A percentile compares a stretch with the other conserved stretches of the same genome.
Conservation (phyloP, 2,329 filamentous ascomycete species). For the Onygenales sp. region DNA sequence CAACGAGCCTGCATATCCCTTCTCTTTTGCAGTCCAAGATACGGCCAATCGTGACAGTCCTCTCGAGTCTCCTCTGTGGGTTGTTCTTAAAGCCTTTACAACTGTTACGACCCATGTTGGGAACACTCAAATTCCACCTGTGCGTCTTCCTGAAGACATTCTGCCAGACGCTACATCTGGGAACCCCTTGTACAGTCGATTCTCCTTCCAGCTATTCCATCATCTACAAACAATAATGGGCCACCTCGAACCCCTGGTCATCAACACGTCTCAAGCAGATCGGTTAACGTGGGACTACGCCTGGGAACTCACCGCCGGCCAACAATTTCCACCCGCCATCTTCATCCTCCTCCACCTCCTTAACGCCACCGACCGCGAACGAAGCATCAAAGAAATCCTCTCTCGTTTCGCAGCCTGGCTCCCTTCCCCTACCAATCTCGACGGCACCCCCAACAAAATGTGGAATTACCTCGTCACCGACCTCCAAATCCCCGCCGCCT, state of each 20-base stretch:
- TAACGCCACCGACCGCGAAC: slow-evolving; percentile 51
- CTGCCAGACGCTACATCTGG: slow-evolving; percentile 68
- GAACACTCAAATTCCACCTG: slow-evolving; percentile 20
- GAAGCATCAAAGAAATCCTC: slow-evolving; percentile 62
- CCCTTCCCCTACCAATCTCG: slow-evolving; percentile 45
- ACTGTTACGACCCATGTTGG: slow-evolving; percentile 23
- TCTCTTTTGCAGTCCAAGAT: slow-evolving; percentile 59
- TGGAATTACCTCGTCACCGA: slow-evolving; percentile 54
- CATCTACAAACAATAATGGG: slow-evolving; percentile 43
- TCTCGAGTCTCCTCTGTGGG: slow-evolving; percentile 72
- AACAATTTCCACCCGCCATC: slow-evolving; percentile 59
- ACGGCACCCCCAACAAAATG: slow-evolving; percentile 28
- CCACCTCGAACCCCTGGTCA: slow-evolving; percentile 41
- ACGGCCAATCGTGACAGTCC: slow-evolving; percentile 52
- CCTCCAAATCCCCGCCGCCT: slow-evolving; percentile 61
- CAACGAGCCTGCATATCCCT: slow-evolving; percentile 58
- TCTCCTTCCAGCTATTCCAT: slow-evolving; percentile 78
- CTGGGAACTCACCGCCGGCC: slow-evolving; percentile 41
- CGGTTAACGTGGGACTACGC: slow-evolving; percentile 55
- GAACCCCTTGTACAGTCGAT: slow-evolving; percentile 62
- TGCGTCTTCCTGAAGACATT: slow-evolving; percentile 58
- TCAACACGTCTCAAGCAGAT: slow-evolving; percentile 54
- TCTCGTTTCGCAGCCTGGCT: slow-evolving; percentile 61
- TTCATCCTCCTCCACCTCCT: slow-evolving; percentile 74
- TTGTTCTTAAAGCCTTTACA: slow-evolving; percentile 72